Base-by-base conservation (phyloP, 2,329 filamentous ascomycete species). In the Colletotrichum navitas region DNA sequence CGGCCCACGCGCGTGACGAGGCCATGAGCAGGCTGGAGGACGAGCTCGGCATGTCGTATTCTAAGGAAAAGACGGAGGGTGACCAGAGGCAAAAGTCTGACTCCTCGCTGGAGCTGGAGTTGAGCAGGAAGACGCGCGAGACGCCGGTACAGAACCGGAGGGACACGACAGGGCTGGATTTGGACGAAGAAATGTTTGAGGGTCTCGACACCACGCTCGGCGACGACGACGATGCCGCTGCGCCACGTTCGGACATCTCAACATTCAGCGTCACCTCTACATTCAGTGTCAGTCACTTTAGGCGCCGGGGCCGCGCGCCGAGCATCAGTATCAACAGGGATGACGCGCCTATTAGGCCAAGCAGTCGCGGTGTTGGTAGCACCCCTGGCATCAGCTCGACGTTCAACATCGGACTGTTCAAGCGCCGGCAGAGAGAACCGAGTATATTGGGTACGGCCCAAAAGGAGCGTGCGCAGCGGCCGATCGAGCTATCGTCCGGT, bases 401-500 rank as follows among this genome's bases (percentile, higher is more conserved):
- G 0, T 83, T 88, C 75, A 90, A 87, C 69, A 85, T 91, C 62
- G 88, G 88, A 18, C 80, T 84, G 6, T 91, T 91, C 78, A 86
- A 84, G 77, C 82, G 89, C 49, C 85, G 89, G 55, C 83, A 83
- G 24, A 83, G 89, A 56, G 88, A 91, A 77, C 89, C 88, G 2
- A 91, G 89, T 78, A 91, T 91, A 66, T 78, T 91, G 52, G 86
- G 88, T 6, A 86, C 86, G 1, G 82, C 83, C 3, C 84, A 86
- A 72, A 88, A 81, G 68, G 78, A 81, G 26, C 77, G 78, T 54
- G 74, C 71, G 7, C 72, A 73, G 61, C 74, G 76, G 21, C 74
- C 76, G 5, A 67, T 74, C 12, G 69, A 72, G 32, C 68, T 71
- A 21, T 76, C 75, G 3, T 76, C 73, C 10, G 73, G 69, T 18